phyloP scores from a whole-genome alignment of 108 stramenopile genomes.

The Nitzschia sp. region DNA sequence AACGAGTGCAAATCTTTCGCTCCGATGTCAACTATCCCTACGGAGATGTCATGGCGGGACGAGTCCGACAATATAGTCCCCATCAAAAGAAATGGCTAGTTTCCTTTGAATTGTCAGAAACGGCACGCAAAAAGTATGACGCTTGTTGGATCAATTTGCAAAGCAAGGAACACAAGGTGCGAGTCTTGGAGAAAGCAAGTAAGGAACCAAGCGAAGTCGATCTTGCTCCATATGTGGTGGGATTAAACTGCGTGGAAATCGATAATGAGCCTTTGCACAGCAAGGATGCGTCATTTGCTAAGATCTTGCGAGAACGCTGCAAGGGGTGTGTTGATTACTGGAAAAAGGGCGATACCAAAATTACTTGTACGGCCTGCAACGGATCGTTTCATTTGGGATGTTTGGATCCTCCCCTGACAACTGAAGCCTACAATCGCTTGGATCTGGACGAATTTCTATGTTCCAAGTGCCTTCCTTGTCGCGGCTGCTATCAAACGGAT shows the following conservation, averaged over 20 bases:
- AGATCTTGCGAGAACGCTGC: conserved; percentile 33
- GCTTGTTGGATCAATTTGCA: conserved; percentile 59
- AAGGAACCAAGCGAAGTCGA: conserved; percentile 28
- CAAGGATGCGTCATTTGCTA: conserved; percentile 13
- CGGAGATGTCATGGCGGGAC: conserved; percentile 59
- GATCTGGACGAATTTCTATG: conserved; percentile 45
- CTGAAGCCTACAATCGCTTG: conserved; percentile 35
- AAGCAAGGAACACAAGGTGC: conserved; percentile 44
- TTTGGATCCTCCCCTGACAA: conserved; percentile 48
- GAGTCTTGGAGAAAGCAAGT: conserved; percentile 35
- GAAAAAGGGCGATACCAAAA: conserved; percentile 33
- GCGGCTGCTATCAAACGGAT: conserved; percentile 60
- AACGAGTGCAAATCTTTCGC: conserved; percentile 47
- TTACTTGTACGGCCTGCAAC: conserved; percentile 43
- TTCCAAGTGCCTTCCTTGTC: conserved; percentile 50
- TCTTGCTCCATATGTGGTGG: conserved; percentile 52
- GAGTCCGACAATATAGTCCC: conserved; percentile 40
- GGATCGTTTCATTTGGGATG: conserved; percentile 51
- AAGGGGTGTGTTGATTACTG: conserved; percentile 48
- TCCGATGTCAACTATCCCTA: conserved; percentile 68
- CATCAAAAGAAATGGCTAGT: conserved; percentile 56
- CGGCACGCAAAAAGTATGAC: conserved; percentile 43
- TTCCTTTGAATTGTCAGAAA: conserved; percentile 44
- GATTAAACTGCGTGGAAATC: conserved; percentile 26
- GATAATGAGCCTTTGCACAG: conserved; percentile 2